These are phyloP conservation scores for Aspergillus fructus DNA, from an alignment of 2,329 filamentous ascomycete genomes.

Conservation along the genomic window DNA sequence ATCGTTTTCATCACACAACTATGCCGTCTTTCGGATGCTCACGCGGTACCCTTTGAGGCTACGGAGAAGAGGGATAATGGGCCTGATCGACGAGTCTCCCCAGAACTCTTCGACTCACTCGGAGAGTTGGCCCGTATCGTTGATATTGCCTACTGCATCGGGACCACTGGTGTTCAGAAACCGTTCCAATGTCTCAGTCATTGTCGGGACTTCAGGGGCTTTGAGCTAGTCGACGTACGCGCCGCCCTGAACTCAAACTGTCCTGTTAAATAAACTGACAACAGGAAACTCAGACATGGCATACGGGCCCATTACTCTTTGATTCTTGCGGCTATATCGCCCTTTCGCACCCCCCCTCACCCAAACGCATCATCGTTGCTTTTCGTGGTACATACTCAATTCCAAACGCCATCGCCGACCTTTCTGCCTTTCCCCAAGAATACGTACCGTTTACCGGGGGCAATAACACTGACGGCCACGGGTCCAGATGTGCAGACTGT, in stretches of 20 bases:
- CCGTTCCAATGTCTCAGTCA: constrained; percentile 85
- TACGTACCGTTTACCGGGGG: constrained; percentile 80
- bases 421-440: constrained; percentile 84
- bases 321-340: constrained; percentile 95
- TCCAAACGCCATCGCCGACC: constrained; percentile 84
- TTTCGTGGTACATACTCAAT: constrained; percentile 95
- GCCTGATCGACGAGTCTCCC: constrained; percentile 48
- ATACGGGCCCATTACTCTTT: constrained; percentile 79
- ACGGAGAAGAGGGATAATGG: not conserved
- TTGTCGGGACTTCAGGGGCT: constrained; percentile 76
- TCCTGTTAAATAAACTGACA: not conserved
- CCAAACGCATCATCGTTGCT: constrained; percentile 72
- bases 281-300: constrained; percentile 64
- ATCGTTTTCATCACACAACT: not conserved
- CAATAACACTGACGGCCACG: constrained; percentile 29
- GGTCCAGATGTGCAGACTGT: constrained; percentile 73
- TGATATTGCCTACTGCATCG: constrained; percentile 93
- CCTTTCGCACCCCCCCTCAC: constrained; percentile 67
- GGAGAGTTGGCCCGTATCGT: constrained; percentile 88
- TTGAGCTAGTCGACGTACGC: constrained; percentile 68
- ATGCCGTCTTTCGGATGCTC: not conserved
- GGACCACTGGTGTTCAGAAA: constrained; percentile 73
- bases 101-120: constrained; percentile 71
- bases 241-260: not conserved
- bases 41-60: not conserved